phyloP scores from a whole-genome alignment of 352 stramenopile species.

The Globisporangium alternatum region DNA sequence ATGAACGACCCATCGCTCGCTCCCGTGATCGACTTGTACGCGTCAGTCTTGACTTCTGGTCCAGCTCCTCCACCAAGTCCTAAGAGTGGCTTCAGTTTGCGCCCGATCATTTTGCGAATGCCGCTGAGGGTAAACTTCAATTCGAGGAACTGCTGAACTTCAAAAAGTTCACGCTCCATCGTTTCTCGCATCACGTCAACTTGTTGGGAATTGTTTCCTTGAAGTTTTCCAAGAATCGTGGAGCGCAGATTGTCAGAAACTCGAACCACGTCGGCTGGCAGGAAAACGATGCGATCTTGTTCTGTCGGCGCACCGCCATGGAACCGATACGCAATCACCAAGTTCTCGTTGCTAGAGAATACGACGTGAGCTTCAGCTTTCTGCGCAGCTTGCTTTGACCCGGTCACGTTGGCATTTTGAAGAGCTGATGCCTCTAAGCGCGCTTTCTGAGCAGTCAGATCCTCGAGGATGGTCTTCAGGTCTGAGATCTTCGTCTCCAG shows the following conservation, averaged over 20 bases:
- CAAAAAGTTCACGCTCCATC: conserved; percentile 34
- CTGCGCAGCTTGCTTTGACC: neutral
- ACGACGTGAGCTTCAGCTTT: neutral
- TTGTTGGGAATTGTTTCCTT: conserved; percentile 38
- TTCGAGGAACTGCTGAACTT: conserved; percentile 37
- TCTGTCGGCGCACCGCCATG: conserved; percentile 20
- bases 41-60: conserved; percentile 26
- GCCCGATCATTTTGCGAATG: conserved; percentile 23
- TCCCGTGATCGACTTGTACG: conserved; percentile 26
- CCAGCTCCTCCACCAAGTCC: conserved; percentile 2
- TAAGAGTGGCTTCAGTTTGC: conserved; percentile 23
- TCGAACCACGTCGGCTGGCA: conserved; percentile 44
- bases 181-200: conserved; percentile 23
- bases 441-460: neutral
- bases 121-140: conserved; percentile 20
- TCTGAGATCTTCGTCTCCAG: conserved; percentile 20
- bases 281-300: conserved; percentile 37
- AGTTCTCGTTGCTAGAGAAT: conserved; percentile 14
- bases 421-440: neutral
- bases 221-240: conserved; percentile 46
- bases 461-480: conserved; percentile 10
- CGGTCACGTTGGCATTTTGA: neutral
- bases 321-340: conserved; percentile 40
- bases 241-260: conserved; percentile 43
- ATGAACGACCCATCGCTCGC: conserved; percentile 32